phyloP scores from a whole-genome alignment of 805 yeast genomes.

The Lipomyces orientalis region DNA sequence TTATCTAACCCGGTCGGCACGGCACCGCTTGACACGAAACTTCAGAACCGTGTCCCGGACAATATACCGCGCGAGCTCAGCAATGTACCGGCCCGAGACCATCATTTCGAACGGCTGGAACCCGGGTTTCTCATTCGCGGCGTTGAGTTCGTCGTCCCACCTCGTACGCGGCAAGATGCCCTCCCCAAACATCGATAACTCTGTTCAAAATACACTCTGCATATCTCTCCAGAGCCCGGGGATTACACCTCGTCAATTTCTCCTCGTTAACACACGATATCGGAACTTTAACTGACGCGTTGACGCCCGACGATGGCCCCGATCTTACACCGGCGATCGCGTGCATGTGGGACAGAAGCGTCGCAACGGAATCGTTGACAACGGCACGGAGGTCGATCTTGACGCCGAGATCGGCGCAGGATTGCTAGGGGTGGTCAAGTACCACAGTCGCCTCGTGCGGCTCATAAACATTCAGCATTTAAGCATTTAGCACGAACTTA shows the following conservation, averaged over 20 bases:
- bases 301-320: constrained; percentile 93
- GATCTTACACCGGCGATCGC: constrained; percentile 63
- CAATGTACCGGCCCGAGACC: constrained; percentile 86
- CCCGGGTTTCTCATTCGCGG: constrained; percentile 67
- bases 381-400: constrained; percentile 60
- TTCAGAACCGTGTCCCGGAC: constrained; percentile 67
- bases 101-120: constrained; percentile 87
- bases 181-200: constrained; percentile 83
- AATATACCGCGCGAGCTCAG: constrained; percentile 78
- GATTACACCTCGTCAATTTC: constrained; percentile 57
- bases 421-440: no score
- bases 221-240: constrained; percentile 40
- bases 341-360: constrained; percentile 76
- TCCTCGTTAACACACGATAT: constrained; percentile 67
- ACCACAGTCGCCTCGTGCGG: no score
- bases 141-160: constrained; percentile 74
- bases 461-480: constrained; percentile 24
- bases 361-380: constrained; percentile 90
- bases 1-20: constrained; percentile 39
- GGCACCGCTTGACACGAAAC: constrained; percentile 8
- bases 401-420: no score
- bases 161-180: constrained; percentile 70
- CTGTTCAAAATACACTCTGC: constrained; percentile 77
- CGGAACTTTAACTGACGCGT: constrained; percentile 71
- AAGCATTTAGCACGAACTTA: background rate